phyloP scores from a whole-genome alignment of 306 rosid species.

The Spatholobus suberectus region DNA sequence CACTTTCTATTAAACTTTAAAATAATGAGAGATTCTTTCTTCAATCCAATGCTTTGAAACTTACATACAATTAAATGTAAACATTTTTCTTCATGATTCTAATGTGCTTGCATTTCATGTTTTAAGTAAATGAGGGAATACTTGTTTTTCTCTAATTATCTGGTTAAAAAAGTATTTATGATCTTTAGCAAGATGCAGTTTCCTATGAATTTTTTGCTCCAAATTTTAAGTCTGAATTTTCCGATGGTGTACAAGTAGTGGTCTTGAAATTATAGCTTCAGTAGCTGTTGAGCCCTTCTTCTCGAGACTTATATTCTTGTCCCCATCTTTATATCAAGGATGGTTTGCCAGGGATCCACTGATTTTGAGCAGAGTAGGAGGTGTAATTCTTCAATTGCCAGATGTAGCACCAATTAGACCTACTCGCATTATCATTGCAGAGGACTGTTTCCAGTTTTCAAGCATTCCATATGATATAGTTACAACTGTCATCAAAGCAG shows the following conservation, averaged over 20 bases:
- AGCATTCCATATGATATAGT: slow-evolving; percentile 58
- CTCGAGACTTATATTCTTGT: slow-evolving; percentile 29
- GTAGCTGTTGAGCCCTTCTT: slow-evolving; percentile 13
- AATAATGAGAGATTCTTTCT: not conserved
- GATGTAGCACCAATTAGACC: slow-evolving; percentile 57
- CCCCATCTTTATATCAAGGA: slow-evolving; percentile 64
- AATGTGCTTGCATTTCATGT: not conserved
- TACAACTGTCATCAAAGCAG: slow-evolving; percentile 51
- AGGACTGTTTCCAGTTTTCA: slow-evolving; percentile 86
- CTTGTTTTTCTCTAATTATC: slow-evolving; percentile 9
- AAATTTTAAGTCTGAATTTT: not conserved
- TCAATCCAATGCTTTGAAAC: not conserved
- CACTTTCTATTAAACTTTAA: not conserved
- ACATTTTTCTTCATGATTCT: not conserved
- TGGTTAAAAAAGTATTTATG: not conserved
- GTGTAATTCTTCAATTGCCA: slow-evolving; percentile 59
- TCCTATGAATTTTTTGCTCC: not conserved
- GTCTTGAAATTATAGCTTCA: slow-evolving; percentile 13
- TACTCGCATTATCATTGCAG: slow-evolving; percentile 66
- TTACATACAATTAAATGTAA: not conserved
- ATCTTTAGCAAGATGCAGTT: slow-evolving; percentile 4
- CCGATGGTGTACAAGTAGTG: slow-evolving; percentile 7
- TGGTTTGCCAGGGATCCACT: slow-evolving; percentile 91
- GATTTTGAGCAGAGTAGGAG: slow-evolving; percentile 71
- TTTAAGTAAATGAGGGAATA: not conserved